Base-by-base conservation (phyloP, 2,329 filamentous ascomycete genomes). In the Ascochyta rabiei region DNA sequence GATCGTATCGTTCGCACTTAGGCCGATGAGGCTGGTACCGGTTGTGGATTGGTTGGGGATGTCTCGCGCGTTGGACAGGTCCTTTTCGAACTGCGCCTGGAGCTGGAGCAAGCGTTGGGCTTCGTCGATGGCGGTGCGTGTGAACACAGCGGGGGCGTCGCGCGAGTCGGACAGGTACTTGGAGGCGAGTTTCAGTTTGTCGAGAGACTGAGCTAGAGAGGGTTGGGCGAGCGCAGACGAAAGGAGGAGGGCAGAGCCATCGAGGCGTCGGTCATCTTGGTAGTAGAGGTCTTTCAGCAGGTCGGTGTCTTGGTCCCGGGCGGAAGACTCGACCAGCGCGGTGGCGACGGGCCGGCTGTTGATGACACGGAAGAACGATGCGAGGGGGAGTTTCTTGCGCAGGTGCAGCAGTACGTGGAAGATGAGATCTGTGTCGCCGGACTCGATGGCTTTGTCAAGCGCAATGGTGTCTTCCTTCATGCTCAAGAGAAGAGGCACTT, bases 381-480 rank as follows among this genome's bases (percentile, higher is more conserved):
- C 91, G 2, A 97, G 81, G 0, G 95, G 91, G 7, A 97, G 82
- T 72, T 96, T 96, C 75, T 91, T 91, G 78, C 92, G 95, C 33
- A 99, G 80, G 57, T 93, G 88, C 7, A 96, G 79, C 6, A 99
- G 82, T 5, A 99, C 95, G 69, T 88, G 93, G 65, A 91, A 88
- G n/a, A 96, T 86, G 2, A 99, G 83, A 64, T 99, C 95, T 0
- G 93, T 93, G 70, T 99, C 95, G 16, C 93, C 93, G 57, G 91
- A 96, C 73, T 97, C 92, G 55, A 98, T 91, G 9, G 95, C 93
- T 75, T 98, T 99, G 79, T 98, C 93, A 0, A 99, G 84, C 0
- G 95, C 95, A 35, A 98, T 86, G 61, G 93, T 91, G 62, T 97
- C 93, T 74, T 99, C 93, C 66, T 96, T 93, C 90, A 98, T 97